Conservation (phyloP, 495 filamentous ascomycete species). For the Durotheca rogersii region DNA sequence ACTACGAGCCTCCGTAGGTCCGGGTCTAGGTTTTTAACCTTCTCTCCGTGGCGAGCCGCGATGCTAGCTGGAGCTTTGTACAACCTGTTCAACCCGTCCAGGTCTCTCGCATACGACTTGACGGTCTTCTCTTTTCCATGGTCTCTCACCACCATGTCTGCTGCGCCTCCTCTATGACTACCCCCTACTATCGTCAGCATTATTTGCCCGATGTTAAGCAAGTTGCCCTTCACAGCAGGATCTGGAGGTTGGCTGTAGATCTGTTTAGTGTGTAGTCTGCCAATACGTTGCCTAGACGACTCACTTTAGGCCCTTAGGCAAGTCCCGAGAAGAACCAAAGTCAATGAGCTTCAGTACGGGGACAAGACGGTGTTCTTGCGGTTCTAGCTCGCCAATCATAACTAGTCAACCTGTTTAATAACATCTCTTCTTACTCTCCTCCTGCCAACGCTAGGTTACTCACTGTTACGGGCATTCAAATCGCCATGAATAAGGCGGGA, state of each 20-base stretch:
- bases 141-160: constrained; percentile 13
- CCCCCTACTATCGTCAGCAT: constrained; percentile 25
- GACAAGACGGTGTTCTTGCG: constrained; percentile 6
- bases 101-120: constrained; percentile 18
- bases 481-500: constrained; percentile 20
- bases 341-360: constrained; percentile 25
- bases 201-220: constrained; percentile 6
- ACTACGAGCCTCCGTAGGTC: constrained; percentile 21
- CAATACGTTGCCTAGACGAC: not conserved
- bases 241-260: not conserved
- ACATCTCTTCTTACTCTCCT: not conserved
- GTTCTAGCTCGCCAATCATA: constrained; percentile 23
- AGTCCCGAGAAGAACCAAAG: constrained; percentile 16
- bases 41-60: constrained; percentile 1
- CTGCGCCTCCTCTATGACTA: not conserved
- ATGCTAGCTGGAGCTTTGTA: constrained; percentile 2
- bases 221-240: constrained; percentile 6
- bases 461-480: constrained; percentile 25
- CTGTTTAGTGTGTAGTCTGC: not conserved
- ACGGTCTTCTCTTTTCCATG: constrained; percentile 5
- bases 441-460: not conserved
- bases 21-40: constrained; percentile 19
- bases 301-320: constrained; percentile 5
- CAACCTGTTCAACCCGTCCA: constrained; percentile 13
- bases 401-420: constrained; percentile 7